phyloP scores from a whole-genome alignment of 2,329 filamentous ascomycete genomes.

The Sclerotinia sclerotiorum region DNA sequence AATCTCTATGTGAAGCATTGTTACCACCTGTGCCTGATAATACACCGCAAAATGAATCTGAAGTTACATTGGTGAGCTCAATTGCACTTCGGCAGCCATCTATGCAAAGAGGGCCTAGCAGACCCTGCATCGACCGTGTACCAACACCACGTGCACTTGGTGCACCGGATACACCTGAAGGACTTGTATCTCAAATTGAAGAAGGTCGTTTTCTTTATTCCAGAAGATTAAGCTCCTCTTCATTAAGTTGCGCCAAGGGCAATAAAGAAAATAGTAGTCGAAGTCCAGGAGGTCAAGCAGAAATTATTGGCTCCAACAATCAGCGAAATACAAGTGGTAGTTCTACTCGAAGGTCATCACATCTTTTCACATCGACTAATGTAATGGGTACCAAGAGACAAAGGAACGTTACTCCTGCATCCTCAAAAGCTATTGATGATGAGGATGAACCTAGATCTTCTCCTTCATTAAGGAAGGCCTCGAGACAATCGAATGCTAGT shows the following conservation, averaged over 20 bases:
- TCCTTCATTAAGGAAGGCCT: slow-evolving; percentile 34
- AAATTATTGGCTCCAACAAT: neutral
- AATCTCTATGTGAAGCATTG: slow-evolving; percentile 38
- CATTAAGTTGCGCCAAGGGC: neutral
- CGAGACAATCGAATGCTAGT: slow-evolving; percentile 28
- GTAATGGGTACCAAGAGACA: slow-evolving; percentile 45
- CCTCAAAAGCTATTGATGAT: slow-evolving; percentile 49
- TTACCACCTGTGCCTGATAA: slow-evolving; percentile 36
- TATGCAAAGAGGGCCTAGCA: neutral
- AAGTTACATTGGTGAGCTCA: neutral
- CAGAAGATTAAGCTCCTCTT: slow-evolving; percentile 20
- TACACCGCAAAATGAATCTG: slow-evolving; percentile 31
- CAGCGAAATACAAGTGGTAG: slow-evolving; percentile 8
- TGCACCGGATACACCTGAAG: slow-evolving; percentile 2
- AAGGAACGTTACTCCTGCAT: slow-evolving; percentile 49
- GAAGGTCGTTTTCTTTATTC: slow-evolving; percentile 5
- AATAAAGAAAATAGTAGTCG: slow-evolving; percentile 16
- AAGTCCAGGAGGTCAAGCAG: neutral
- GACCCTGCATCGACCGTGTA: slow-evolving; percentile 2
- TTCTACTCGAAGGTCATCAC: slow-evolving; percentile 28
- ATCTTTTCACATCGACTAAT: slow-evolving; percentile 30
- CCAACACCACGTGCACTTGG: neutral
- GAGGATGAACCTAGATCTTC: slow-evolving; percentile 45
- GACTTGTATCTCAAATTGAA: slow-evolving; percentile 9
- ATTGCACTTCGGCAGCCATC: slow-evolving; percentile 5